A percentile compares a stretch with the other conserved stretches of the same genome.
These are phyloP conservation scores for Talaromyces wortmannii DNA, from an alignment of 495 filamentous ascomycete genomes.

Conservation along the genomic window DNA sequence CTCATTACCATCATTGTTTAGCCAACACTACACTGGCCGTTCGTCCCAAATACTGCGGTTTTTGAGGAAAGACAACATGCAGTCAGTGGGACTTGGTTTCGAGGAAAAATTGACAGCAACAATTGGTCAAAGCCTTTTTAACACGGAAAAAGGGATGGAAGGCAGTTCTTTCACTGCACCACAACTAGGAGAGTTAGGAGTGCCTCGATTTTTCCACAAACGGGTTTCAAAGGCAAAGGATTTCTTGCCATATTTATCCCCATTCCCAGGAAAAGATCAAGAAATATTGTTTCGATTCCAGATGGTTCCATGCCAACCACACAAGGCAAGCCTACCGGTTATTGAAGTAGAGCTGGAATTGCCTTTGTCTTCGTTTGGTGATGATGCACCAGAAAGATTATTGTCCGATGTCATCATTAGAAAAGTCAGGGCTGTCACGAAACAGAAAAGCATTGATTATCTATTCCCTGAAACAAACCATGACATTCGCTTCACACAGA, in stretches of 20 bases:
- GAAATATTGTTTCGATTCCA: constrained; percentile 18
- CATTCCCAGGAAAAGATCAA: constrained; percentile 4
- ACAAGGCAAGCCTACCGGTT: constrained; percentile 17
- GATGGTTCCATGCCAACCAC: constrained; percentile 20
- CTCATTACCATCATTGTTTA: constrained; percentile 18
- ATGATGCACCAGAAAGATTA: not conserved
- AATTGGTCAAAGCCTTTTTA: constrained; percentile 32
- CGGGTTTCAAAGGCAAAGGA: constrained; percentile 21
- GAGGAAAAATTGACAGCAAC: constrained; percentile 32
- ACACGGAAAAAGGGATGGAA: not conserved
- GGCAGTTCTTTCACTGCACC: constrained; percentile 16
- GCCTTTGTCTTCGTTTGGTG: not conserved
- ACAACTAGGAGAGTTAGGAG: constrained; percentile 22
- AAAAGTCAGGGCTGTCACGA: constrained; percentile 21
- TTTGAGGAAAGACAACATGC: constrained; percentile 10
- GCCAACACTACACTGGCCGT: constrained; percentile 22
- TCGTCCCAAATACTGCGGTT: constrained; percentile 31
- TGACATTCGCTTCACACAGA: constrained; percentile 36
- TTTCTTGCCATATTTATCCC: constrained; percentile 20
- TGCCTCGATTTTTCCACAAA: constrained; percentile 23
- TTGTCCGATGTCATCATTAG: constrained; percentile 10
- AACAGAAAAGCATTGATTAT: constrained; percentile 29
- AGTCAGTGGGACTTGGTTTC: not conserved
- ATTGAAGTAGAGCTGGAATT: constrained; percentile 27
- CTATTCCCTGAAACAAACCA: constrained; percentile 32